Conservation (phyloP, 2,329 filamentous ascomycete genomes). For the Calonectria crousiana region DNA sequence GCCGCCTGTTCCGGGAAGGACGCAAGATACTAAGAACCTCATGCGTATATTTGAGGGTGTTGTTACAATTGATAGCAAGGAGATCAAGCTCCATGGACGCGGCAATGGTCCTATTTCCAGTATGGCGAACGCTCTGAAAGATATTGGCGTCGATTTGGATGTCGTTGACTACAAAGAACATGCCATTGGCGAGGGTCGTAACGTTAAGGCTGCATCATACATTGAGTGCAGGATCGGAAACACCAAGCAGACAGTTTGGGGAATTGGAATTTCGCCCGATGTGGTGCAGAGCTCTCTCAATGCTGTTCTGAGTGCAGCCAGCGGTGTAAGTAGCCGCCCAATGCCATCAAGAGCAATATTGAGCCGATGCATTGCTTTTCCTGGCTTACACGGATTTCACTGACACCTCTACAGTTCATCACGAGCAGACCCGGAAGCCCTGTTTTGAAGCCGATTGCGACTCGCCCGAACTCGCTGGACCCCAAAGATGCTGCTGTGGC, state of each 20-base stretch:
- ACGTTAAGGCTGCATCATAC: slow-evolving; percentile 94
- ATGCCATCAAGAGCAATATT: neutral
- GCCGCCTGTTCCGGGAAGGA: slow-evolving; percentile 68
- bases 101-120: slow-evolving; percentile 94
- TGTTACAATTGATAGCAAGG: slow-evolving; percentile 82
- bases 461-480: neutral
- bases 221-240: slow-evolving; percentile 85
- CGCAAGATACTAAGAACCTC: slow-evolving; percentile 81
- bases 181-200: slow-evolving; percentile 81
- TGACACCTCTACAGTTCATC: neutral
- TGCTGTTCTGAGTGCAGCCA: slow-evolving; percentile 86
- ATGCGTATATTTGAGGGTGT: slow-evolving; percentile 88
- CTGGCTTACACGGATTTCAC: neutral
- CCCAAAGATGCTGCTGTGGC: neutral
- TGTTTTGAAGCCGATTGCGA: neutral
- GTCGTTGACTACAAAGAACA: slow-evolving; percentile 98
- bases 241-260: slow-evolving; percentile 83
- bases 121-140: slow-evolving; percentile 83
- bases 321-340: slow-evolving; percentile 73
- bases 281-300: slow-evolving; percentile 88
- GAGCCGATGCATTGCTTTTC: neutral
- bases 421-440: slow-evolving; percentile 6
- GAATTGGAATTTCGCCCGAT: slow-evolving; percentile 92
- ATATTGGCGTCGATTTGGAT: slow-evolving; percentile 86
- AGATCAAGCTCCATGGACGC: slow-evolving; percentile 82